Base-by-base conservation (phyloP, 371 early-diverging fungal genomes). In the Rhizopus sp. region DNA sequence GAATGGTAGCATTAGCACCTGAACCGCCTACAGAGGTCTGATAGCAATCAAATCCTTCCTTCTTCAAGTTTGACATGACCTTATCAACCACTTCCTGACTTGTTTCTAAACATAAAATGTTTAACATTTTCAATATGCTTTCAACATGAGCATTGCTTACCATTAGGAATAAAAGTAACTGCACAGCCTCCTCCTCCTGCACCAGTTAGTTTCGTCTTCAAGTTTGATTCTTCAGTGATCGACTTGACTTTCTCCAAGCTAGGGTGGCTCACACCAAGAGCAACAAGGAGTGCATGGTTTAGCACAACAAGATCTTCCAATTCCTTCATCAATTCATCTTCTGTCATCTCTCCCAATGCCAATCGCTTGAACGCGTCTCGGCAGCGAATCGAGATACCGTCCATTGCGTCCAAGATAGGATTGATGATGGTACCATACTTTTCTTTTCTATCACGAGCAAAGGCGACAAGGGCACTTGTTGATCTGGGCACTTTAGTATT, bases 141-240 rank as follows among this genome's bases (percentile, higher is more conserved):
- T 16, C 5, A 29, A 10, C 5, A 31, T 10, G 15, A 1, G 6
- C 9, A 32, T 13, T 3, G 9, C n/a, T 69, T 80, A 86, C 88
- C 87, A 54, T 83, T 77, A n/a, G 82, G 83, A 16, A 97, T 63
- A 49, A 93, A 70, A 0, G 92, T 90, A 52, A 98, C 65, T 8
- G 92, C 90, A 64, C 98, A 98, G 3, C 98, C 98, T 33, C 98
- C 98, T 34, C 98, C 98, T 33, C 98, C 97, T n/a, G 94, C 96
- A 16, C 97, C 98, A 0, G 98, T 98, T 41, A 98, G 73, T 70
- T 98, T 98, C 9, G 94, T 82, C 34, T 81, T 78, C 53, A 95
- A 69, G 0, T 86, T 84, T 50, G 78, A 69, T 33, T 62, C 50
- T 0, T 72, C 72, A 0, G 95, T 83, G 12, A 92, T 83, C 9